A percentile compares a stretch with the other conserved stretches of the same genome.
phyloP scores from a whole-genome alignment of 306 rosid genomes.

The Rosa persica region DNA sequence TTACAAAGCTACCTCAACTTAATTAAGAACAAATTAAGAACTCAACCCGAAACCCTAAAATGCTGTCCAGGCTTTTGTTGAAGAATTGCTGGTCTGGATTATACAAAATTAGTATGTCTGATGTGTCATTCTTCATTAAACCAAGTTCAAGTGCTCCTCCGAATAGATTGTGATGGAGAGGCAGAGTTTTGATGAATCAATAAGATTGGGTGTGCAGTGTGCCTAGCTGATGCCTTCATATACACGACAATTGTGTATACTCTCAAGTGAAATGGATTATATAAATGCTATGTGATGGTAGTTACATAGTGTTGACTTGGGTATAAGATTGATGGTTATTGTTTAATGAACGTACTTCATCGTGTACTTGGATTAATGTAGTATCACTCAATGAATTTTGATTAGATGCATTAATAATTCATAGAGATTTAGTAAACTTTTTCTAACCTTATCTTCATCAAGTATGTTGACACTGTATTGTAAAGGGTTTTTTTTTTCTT shows the following conservation, averaged over 20 bases:
- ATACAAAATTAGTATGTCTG: not conserved
- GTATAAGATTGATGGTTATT: not conserved
- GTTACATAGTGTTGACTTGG: no score
- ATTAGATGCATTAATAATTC: no score
- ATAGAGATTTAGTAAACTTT: no score
- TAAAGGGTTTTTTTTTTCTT: no score
- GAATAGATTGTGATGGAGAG: no score
- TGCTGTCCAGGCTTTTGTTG: not conserved
- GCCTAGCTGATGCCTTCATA: not conserved
- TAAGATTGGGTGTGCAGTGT: not conserved
- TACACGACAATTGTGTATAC: no score
- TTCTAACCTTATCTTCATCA: no score
- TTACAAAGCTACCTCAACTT: no score
- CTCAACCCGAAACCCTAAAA: not conserved
- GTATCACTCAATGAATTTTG: not conserved
- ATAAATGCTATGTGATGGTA: not conserved
- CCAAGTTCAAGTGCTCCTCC: not conserved
- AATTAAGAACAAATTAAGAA: not conserved
- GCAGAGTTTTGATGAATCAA: no score
- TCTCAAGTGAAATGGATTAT: no score
- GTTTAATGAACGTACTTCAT: not conserved
- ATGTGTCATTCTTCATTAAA: not conserved
- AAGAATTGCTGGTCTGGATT: not conserved
- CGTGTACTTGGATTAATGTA: not conserved
- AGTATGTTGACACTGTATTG: no score